Evolutionary conservation across 2,329 filamentous ascomycete species (phyloP), one percentile per base, ranked within the genome.

Genomic region (Plectosphaerella plurivora): DNA sequence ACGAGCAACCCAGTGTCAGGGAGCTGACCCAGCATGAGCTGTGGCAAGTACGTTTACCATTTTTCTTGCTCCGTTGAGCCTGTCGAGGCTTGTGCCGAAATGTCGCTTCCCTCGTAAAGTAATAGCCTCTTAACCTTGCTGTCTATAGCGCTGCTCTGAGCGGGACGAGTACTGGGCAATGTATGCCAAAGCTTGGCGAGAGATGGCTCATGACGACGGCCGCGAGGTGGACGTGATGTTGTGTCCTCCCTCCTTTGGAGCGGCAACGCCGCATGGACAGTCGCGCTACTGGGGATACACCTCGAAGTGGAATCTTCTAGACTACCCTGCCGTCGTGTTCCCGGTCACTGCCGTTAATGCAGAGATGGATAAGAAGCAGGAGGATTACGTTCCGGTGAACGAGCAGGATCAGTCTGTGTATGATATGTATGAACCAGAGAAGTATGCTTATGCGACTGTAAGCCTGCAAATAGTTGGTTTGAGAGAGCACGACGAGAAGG

Each of bases 251-350:
- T 4, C 75, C 74, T 3, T 74, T 74, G 4, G 71, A 70, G 4
- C 78, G 77, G 1, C 53, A 10, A 41, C 73, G 44, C 72, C 75
- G 2, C 33, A 36, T 14, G 33, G 14, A 8, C 33, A 36, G 33
- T 36, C 33, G 8, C 72, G 53, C 60, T 86, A 62, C 72, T 89
- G 84, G 83, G 77, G 77, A 1, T 89, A 89, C 58, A 86, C 83
- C 0, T 70, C 77, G 1, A 77, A 84, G 55, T 89, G 84, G 83
- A 89, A 89, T 61, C 59, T 88, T 41, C 74, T 89, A 1, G 84
- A 89, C 63, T 87, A 87, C 63, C 82, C 86, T 1, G 77, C 74
- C 11, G 65, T 79, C 3, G 74, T 83, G 0, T 86, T 89, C 61
- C 86, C 86, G 0, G 80, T 79, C 1, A 65, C 64, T 5, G 61